Conservation (phyloP, 441 rosid genomes). For the Adansonia madagascariensis region DNA sequence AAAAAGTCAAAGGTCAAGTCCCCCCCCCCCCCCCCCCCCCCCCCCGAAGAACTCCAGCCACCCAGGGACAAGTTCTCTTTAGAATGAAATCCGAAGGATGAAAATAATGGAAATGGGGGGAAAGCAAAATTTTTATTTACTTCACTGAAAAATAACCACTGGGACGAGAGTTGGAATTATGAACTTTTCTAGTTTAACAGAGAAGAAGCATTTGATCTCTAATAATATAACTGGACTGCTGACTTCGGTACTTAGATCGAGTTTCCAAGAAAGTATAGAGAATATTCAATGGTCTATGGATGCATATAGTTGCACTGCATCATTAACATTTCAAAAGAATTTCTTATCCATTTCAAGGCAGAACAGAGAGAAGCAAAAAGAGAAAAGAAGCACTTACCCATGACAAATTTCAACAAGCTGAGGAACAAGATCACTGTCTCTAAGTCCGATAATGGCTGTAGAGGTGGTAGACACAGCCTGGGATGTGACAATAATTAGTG, state of each 20-base stretch:
- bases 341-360: not conserved
- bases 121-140: not conserved
- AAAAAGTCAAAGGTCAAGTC: too few species aligned
- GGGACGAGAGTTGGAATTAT: not conserved
- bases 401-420: constrained; percentile 86
- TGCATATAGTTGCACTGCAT: not conserved
- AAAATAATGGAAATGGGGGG: not conserved
- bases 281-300: not conserved
- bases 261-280: not conserved
- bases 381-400: constrained; percentile 54
- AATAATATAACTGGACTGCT: not conserved
- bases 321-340: not conserved
- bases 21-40: too few species aligned
- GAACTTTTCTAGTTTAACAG: not conserved
- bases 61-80: not conserved
- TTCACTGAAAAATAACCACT: not conserved
- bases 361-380: not conserved
- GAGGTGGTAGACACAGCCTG: constrained; percentile 91
- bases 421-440: constrained; percentile 88
- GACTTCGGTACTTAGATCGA: not conserved
- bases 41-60: not conserved
- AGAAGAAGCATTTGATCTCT: not conserved
- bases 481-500: constrained; percentile 73
- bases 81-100: not conserved
- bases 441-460: constrained; percentile 66